Base-by-base conservation (phyloP, 495 filamentous ascomycete species). In the Aspergillus sclerotioniger region DNA sequence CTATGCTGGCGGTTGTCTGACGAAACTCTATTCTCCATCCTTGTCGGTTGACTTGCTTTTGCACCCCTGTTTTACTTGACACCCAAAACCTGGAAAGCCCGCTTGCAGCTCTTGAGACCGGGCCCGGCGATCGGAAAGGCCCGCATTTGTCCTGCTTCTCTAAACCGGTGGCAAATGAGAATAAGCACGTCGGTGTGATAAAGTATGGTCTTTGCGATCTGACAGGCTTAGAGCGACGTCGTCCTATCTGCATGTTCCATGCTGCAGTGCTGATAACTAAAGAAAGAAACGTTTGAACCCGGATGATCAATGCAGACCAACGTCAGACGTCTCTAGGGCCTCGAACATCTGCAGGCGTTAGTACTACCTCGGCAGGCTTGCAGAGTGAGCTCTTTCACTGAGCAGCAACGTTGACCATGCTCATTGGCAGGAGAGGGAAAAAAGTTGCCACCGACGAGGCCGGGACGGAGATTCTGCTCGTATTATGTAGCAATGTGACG, bases 101-200 rank as follows among this genome's bases (percentile, higher is more conserved):
- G 51, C 58, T 48, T 58, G 33, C 48, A 53, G 48, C 20, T n/a
- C 10, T 25, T 41, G 12, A 25, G 10, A 33, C 19, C 28, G 44
- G 43, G 44, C 21, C n/a, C 17, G 32, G 51, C 9, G 21, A 51
- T 32, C 25, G 39, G 31, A 49, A 53, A 50, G 49, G 32, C 47
- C 51, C 35, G 33, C 53, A 8, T 49, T 32, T 54, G 16, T 16
- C 47, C 9, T 10, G 8, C n/a, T 39, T 51, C 43, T 53, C 52
- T 33, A 47, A 43, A 20, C 25, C 19, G 45, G 64, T 66, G 64
- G 64, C 64, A 46, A 66, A 41, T 37, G 43, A 17, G 21, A 37
- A 46, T 20, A 56, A 48, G 54, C 44, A 49, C 25, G 17, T 54
- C 35, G 35, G 53, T 13, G 35, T 51, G 45, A 35, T 50, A 53